Evolutionary conservation across 768 basidiomycete genomes (phyloP).

Genomic region (Tephrocybe sp.): DNA sequence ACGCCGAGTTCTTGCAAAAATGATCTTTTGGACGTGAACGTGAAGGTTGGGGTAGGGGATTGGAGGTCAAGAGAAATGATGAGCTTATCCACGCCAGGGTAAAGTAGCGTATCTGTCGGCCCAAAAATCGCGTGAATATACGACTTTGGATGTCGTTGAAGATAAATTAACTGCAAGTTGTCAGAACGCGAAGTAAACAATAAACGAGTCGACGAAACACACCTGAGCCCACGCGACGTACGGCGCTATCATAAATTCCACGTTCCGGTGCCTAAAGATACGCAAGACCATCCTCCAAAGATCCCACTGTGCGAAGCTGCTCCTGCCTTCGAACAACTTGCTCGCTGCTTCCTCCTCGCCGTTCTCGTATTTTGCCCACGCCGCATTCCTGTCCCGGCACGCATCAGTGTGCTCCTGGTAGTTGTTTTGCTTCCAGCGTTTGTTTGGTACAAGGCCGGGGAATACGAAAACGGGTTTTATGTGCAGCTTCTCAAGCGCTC

Average conservation of each 20-base stretch:
- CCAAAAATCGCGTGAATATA: slow-evolving; percentile 96
- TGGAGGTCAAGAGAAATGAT: slow-evolving; percentile 85
- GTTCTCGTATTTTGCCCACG: slow-evolving; percentile 92
- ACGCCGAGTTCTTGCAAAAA: slow-evolving; percentile 61
- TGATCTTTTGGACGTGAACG: slow-evolving; percentile 76
- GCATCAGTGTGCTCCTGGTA: slow-evolving; percentile 61
- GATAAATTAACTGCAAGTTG: slow-evolving; percentile 76
- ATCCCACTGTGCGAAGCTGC: slow-evolving; percentile 78
- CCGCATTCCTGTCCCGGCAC: slow-evolving; percentile 74
- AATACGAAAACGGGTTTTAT: slow-evolving; percentile 99
- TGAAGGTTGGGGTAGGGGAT: slow-evolving; percentile 67
- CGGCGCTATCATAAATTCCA: slow-evolving; percentile 95
- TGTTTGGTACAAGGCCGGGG: slow-evolving; percentile 79
- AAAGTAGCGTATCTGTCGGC: slow-evolving; percentile 85
- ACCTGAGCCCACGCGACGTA: slow-evolving; percentile 97
- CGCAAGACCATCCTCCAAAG: slow-evolving; percentile 91
- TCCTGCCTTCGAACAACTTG: slow-evolving; percentile 76
- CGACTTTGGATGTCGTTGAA: slow-evolving; percentile 87
- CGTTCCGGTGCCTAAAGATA: slow-evolving; percentile 90
- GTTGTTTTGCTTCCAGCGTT: slow-evolving; percentile 64
- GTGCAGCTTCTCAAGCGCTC: slow-evolving; percentile 81
- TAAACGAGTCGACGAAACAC: slow-evolving; percentile 22
- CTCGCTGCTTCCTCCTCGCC: slow-evolving; percentile 90
- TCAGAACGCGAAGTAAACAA: neutral
- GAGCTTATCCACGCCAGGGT: slow-evolving; percentile 83